Evolutionary conservation across 257 asterid genomes (phyloP).

Genomic region (Lantana camara): DNA sequence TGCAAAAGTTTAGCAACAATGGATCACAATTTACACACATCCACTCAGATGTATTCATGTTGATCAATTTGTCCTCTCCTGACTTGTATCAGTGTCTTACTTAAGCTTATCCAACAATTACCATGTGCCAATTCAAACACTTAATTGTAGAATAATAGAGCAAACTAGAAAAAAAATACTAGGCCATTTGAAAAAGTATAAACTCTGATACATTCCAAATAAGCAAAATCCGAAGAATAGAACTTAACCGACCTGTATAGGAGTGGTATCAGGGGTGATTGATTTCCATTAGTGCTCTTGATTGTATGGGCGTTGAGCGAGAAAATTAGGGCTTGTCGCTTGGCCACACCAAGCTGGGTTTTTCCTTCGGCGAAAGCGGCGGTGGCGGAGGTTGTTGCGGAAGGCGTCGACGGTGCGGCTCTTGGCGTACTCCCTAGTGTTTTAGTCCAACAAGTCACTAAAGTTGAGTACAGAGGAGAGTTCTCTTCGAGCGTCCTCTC

Average conservation of each 20-base stretch:
- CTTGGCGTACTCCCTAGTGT: slow-evolving; percentile 78
- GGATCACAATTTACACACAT: slow-evolving; percentile 11
- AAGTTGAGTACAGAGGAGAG: too few relatives aligned
- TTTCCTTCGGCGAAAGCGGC: slow-evolving; percentile 81
- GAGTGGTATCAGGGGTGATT: slow-evolving; percentile 31
- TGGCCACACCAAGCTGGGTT: slow-evolving; percentile 77
- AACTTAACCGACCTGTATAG: slow-evolving; percentile 30
- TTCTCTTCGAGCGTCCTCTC: too few relatives aligned
- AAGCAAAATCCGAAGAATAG: neutral
- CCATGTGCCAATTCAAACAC: neutral
- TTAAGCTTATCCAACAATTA: slow-evolving; percentile 6
- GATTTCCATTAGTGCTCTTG: slow-evolving; percentile 84
- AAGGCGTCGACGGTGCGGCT: slow-evolving; percentile 85
- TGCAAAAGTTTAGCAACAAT: slow-evolving; percentile 17
- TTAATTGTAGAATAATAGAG: slow-evolving; percentile 10
- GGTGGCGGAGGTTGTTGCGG: slow-evolving; percentile 59
- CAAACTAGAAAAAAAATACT: slow-evolving; percentile 10
- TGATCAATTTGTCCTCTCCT: slow-evolving; percentile 6
- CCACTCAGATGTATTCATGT: slow-evolving; percentile 10
- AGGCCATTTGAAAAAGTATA: slow-evolving; percentile 1
- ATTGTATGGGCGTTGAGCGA: slow-evolving; percentile 67
- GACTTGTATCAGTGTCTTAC: neutral
- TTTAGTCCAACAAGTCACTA: too few relatives aligned
- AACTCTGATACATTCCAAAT: slow-evolving; percentile 7
- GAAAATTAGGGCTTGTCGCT: slow-evolving; percentile 79